Evolutionary conservation across 441 rosid species (phyloP).

Genomic region (Codiaeum variegatum): DNA sequence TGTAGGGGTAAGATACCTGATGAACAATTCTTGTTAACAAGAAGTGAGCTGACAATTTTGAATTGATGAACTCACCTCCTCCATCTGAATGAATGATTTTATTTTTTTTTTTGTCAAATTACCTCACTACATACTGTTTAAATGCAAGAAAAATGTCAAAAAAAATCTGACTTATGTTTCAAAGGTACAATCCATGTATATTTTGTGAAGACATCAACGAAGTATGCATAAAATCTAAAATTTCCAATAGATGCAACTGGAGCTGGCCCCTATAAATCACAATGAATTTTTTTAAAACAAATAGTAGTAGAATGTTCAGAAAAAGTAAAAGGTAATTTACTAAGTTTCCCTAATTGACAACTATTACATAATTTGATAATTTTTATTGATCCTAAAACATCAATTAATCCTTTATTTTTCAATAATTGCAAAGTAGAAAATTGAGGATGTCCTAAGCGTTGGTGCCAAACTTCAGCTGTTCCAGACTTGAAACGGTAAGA

Average conservation of each 20-base stretch:
- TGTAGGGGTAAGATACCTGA: too few species aligned
- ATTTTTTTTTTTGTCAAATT: too few species aligned
- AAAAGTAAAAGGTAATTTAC: not conserved
- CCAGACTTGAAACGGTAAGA: not conserved
- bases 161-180: too few species aligned
- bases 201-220: not conserved
- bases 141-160: too few species aligned
- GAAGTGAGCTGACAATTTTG: too few species aligned
- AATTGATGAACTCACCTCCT: too few species aligned
- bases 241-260: not conserved
- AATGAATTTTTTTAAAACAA: conserved; percentile 3
- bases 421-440: not conserved
- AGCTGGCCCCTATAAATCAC: too few species aligned
- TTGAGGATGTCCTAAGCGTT: conserved; percentile 22
- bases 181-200: not conserved
- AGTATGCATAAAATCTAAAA: not conserved
- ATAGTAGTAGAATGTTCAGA: not conserved
- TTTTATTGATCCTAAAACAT: too few species aligned
- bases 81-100: too few species aligned
- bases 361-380: conserved; percentile 1
- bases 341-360: not conserved
- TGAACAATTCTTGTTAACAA: too few species aligned
- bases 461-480: conserved; percentile 11
- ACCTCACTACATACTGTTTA: too few species aligned
- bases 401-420: too few species aligned